Conservation (phyloP, 768 basidiomycete species). For the Suillus ampliporus region DNA sequence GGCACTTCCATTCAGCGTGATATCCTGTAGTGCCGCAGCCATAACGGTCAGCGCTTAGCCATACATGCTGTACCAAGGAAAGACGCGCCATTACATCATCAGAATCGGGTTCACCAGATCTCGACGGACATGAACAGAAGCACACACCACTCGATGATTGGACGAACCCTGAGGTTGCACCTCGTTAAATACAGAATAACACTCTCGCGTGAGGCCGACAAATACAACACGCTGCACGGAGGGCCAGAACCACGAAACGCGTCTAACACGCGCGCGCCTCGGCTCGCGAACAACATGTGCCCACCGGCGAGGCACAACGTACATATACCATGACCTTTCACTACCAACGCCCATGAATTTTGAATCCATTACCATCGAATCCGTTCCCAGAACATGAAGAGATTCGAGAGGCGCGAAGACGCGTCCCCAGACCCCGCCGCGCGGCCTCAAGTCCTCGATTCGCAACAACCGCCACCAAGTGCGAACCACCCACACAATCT, state of each 20-base stretch:
- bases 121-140: constrained; percentile 10
- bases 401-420: constrained; percentile 2
- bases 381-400: not conserved
- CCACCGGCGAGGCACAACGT: not conserved
- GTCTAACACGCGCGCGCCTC: not conserved
- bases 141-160: not conserved
- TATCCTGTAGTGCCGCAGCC: not conserved
- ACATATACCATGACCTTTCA: constrained; percentile 2
- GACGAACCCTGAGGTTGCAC: not conserved
- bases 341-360: not conserved
- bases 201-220: not conserved
- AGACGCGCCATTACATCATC: not conserved
- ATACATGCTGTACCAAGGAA: not conserved
- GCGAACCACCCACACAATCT: not conserved
- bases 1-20: not conserved
- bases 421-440: not conserved
- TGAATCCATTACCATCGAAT: not conserved
- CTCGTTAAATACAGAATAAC: not conserved
- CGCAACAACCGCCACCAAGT: not conserved
- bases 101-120: not conserved
- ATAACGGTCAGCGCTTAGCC: not conserved
- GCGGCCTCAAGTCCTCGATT: not conserved
- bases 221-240: not conserved
- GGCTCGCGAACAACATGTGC: constrained; percentile 8
- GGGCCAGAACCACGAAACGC: constrained; percentile 5